Base-by-base conservation (phyloP, 345 rosid genomes). In the Corchorus capsularis region DNA sequence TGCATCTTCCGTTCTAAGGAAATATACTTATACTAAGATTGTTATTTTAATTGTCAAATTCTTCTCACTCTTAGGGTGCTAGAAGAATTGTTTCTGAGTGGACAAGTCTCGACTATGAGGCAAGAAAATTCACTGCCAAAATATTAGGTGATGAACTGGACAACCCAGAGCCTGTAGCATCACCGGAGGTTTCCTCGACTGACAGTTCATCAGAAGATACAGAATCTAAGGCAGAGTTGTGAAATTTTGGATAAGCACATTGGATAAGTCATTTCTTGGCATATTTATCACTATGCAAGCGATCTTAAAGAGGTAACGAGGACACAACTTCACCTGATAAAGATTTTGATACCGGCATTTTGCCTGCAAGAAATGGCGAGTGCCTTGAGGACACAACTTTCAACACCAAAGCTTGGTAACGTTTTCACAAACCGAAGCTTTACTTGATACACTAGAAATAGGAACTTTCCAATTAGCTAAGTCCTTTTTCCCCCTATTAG, bases 61-160 rank as follows among this genome's bases (percentile, higher is more conserved):
- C 35, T 72, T 60, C 22, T 61, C 13, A 16, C 60, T 15, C 71
- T 37, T 88, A 96, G 99, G 97, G 98, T 75, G 99, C 98, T 14
- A 85, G 87, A 83, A 84, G 99, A 83, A 96, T 93, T 46, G 90
- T 93, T 74, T 78, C 93, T 0, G 98, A 96, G 81, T 92, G 99
- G 99, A 78, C 89, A 0, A 85, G 85, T 80, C 92, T 93, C 0
- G 99, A 96, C 83, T 73, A 80, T 0, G 98, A 96, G 75, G 99
- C 95, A 34, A 80, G 93, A 39, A 79, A 47, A 52, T 89, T 96
- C 85, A 91, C 99, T 34, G 89, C 92, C 3, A 90, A 86, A 86
- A 82, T 92, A 46, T 83, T 87, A 27, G 94, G 97, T 27, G 98
- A 93, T 66, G 99, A 88, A 85, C 49, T 83, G 19, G 92, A 88